phyloP scores from a whole-genome alignment of 75 land plant species.

The Pinus taeda region DNA sequence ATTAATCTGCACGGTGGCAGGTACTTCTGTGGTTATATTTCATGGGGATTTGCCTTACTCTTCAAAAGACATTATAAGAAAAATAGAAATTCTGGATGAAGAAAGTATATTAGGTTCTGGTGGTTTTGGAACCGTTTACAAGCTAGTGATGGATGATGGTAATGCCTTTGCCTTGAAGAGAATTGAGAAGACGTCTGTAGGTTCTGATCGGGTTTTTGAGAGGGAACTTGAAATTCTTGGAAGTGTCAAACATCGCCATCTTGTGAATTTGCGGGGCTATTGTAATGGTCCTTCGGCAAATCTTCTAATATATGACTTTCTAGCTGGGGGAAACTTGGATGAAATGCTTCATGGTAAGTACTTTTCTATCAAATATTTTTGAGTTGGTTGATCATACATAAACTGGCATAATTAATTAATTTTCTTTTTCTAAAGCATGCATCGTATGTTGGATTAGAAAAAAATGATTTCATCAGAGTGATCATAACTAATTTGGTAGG shows the following conservation, averaged over 20 bases:
- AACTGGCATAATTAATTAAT: no score
- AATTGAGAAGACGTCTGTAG: constrained; percentile 68
- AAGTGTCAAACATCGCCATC: constrained; percentile 86
- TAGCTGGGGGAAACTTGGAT: constrained; percentile 85
- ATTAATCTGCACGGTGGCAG: constrained; percentile 26
- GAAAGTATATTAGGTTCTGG: constrained; percentile 79
- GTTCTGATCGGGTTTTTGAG: constrained; percentile 78
- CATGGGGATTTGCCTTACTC: constrained; percentile 89
- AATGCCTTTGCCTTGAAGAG: constrained; percentile 87
- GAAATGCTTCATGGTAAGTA: constrained; percentile 85
- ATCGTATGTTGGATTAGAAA: no score
- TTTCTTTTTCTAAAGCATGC: no score
- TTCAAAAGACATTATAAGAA: constrained; percentile 83
- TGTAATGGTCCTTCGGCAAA: constrained; percentile 87
- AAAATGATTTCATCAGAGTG: no score
- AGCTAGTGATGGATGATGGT: constrained; percentile 95
- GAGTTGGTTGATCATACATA: neutral
- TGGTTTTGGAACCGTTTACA: constrained; percentile 95
- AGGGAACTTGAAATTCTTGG: constrained; percentile 92
- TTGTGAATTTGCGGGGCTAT: constrained; percentile 94
- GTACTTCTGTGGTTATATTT: constrained; percentile 84
- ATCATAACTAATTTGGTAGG: no score
- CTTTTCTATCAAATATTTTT: neutral
- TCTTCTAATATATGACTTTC: constrained; percentile 84
- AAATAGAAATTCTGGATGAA: constrained; percentile 62